Evolutionary conservation across 2,329 filamentous ascomycete genomes (phyloP), one percentile per base, ranked within the genome.

Genomic region (Shiraia bambusicola): DNA sequence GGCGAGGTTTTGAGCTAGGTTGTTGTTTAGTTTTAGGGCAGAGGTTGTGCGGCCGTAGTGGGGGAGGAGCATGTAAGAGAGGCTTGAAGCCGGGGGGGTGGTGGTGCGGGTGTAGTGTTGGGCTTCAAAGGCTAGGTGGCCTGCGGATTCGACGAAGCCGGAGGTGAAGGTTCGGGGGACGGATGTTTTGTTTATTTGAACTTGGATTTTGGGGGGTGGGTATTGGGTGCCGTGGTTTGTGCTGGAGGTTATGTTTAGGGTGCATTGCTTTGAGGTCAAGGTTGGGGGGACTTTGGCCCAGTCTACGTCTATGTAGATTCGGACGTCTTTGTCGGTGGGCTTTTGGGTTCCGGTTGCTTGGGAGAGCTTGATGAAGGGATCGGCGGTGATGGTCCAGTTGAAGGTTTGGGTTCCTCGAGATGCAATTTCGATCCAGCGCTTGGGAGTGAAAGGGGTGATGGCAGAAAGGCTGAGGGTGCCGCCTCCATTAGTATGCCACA

Each of bases 401-500:
- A 65, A 67, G 16, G 52, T 34, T 4, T 56, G 40, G 7, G 59
- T 67, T 28, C 67, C 67, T 1, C 60, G 46, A 16, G 58, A 59
- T n/a, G 58, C 63, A 42, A 70, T 67, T 9, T 70, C 67, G 35
- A 70, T 51, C 59, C 60, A 69, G 38, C 65, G 63, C 29, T 53
- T 54, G 2, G 65, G 63, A 0, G 61, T 63, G 42, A 56, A 69
- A 11, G 67, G 67, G 2, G 63, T 63, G 12, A 67, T 59, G 16
- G 52, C 49, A 0, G 58, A 59, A 0, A 69, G 47, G 28, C 60
- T 56, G 14, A 69, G 53, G 3, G 58, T 62, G 22, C 50, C 45
- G 6, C 55, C 65, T 4, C 76, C 82, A 15, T 73, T 67, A 15
- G 60, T 52, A 57, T 84, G 83, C 64, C 74, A 85, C 45, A 69